Conservation (phyloP, 2,329 filamentous ascomycete genomes). For the Exophiala oligosperma region DNA sequence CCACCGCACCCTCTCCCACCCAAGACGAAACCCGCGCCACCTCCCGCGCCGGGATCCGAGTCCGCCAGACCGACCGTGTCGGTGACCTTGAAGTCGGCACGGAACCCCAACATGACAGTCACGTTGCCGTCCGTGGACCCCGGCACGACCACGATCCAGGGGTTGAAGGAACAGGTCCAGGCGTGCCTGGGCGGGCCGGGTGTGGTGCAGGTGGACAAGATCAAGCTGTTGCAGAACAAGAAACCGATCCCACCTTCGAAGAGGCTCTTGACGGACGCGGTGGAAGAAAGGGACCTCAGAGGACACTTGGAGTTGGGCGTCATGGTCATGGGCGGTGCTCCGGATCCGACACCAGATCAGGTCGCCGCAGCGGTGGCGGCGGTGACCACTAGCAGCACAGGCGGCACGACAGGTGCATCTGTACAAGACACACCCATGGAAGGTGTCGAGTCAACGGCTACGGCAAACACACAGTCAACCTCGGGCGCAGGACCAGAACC, state of each 20-base stretch:
- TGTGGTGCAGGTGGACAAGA: constrained; percentile 61
- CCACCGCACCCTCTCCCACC: constrained; percentile 45
- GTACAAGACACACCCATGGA: constrained; percentile 37
- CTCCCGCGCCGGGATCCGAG: constrained; percentile 26
- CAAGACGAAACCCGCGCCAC: constrained; percentile 37
- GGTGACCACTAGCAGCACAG: constrained; percentile 6
- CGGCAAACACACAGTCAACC: constrained; percentile 1
- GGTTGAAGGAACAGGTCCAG: constrained; percentile 72
- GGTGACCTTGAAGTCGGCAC: constrained; percentile 71
- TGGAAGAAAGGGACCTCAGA: constrained; percentile 55
- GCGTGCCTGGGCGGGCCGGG: constrained; percentile 52
- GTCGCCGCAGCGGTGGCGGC: constrained; percentile 32
- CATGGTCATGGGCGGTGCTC: constrained; percentile 80
- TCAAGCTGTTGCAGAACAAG: constrained; percentile 83
- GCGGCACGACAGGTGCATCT: constrained; percentile 34
- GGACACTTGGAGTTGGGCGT: constrained; percentile 71
- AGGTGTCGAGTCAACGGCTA: constrained; percentile 31
- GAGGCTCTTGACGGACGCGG: constrained; percentile 73
- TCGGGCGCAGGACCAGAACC: constrained; percentile 19
- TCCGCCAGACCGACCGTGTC: constrained; percentile 36
- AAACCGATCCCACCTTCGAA: constrained; percentile 70
- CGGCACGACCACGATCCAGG: constrained; percentile 71
- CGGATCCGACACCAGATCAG: constrained; percentile 30
- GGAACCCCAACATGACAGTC: constrained; percentile 70
- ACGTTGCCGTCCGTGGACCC: constrained; percentile 61